A percentile compares a stretch with the other conserved stretches of the same genome.
These are phyloP conservation scores for Torulaspora franciscae DNA, from an alignment of 805 yeast genomes.

Conservation along the genomic window DNA sequence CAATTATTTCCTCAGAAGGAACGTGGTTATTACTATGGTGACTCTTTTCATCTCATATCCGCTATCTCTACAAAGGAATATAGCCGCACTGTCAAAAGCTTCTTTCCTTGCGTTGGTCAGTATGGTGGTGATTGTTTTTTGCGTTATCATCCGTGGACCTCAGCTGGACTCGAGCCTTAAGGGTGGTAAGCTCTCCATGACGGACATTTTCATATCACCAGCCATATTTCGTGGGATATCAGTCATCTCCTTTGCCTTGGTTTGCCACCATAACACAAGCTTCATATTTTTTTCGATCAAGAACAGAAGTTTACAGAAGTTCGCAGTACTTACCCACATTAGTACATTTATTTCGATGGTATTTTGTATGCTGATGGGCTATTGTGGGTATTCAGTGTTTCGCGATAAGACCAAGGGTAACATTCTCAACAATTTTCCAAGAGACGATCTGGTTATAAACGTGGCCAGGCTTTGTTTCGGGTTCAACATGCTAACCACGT, in stretches of 20 bases:
- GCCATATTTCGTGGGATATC: slow-evolving; percentile 83
- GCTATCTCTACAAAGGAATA: slow-evolving; percentile 71
- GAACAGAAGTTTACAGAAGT: slow-evolving; percentile 69
- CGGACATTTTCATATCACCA: slow-evolving; percentile 51
- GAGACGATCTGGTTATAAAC: slow-evolving; percentile 68
- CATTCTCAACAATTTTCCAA: slow-evolving; percentile 78
- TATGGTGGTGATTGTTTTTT: slow-evolving; percentile 70
- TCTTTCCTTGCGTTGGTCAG: slow-evolving; percentile 80
- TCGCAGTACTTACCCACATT: slow-evolving; percentile 73
- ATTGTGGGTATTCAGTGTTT: slow-evolving; percentile 71
- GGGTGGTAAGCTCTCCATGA: slow-evolving; percentile 41
- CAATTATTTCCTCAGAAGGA: slow-evolving; percentile 38
- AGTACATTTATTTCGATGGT: slow-evolving; percentile 77
- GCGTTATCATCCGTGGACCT: slow-evolving; percentile 75
- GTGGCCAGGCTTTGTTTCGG: slow-evolving; percentile 90
- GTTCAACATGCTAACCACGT: slow-evolving; percentile 85
- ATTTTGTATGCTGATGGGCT: slow-evolving; percentile 72
- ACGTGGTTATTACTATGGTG: slow-evolving; percentile 63
- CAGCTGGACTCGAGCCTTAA: slow-evolving; percentile 43
- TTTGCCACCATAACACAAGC: slow-evolving; percentile 91
- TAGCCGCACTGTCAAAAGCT: slow-evolving; percentile 80
- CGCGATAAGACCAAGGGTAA: slow-evolving; percentile 80
- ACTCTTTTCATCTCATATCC: slow-evolving; percentile 77
- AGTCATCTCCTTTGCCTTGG: slow-evolving; percentile 92
- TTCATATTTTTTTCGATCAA: slow-evolving; percentile 81